Base-by-base conservation (phyloP, 768 basidiomycete genomes). In the Tubosaeta sp. region DNA sequence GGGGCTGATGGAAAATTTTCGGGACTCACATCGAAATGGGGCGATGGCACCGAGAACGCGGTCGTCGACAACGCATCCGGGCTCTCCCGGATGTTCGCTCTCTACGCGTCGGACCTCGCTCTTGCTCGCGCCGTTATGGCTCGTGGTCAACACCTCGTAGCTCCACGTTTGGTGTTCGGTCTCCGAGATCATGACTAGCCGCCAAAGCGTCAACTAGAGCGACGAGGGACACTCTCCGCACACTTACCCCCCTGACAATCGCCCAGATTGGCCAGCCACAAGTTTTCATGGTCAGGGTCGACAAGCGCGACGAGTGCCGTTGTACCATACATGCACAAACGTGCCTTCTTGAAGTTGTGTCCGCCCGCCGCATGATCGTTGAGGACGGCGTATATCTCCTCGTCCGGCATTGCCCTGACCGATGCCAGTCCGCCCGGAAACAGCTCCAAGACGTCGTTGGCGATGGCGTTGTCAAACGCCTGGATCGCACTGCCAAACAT, bases 211-310 rank as follows among this genome's bases (percentile, higher is more conserved):
- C 47, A 53, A 53, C 48, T 39, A 53, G 42, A 17, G 19, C n/a
- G 46, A 19, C n/a, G 13, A 14, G 46, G 58, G 48, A 33, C 45
- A 50, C 6, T 1, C 2, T 14, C 22, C 14, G 41, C 25, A 71
- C 84, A 14, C 56, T 57, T 10, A 87, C 87, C 75, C 54, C 86
- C 86, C 74, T 86, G 84, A 65, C 86, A 89, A 62, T 91, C 88
- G 13, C 88, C 88, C 26, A 91, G 74, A 62, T 89, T 89, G 6
- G 87, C 88, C 43, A 90, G 70, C 88, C 88, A 91, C 19, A 90
- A 71, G 56, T 88, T 80, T 61, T 78, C 73, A 56, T 80, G 78
- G 17, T 80, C 73, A 33, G 87, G 85, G 69, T 89, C 86, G 38
- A 85, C 77, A 34, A 91, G 75, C 9, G 88, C 79, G 38, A 90